phyloP scores from a whole-genome alignment of 306 rosid genomes.

The Cajanus cajan region DNA sequence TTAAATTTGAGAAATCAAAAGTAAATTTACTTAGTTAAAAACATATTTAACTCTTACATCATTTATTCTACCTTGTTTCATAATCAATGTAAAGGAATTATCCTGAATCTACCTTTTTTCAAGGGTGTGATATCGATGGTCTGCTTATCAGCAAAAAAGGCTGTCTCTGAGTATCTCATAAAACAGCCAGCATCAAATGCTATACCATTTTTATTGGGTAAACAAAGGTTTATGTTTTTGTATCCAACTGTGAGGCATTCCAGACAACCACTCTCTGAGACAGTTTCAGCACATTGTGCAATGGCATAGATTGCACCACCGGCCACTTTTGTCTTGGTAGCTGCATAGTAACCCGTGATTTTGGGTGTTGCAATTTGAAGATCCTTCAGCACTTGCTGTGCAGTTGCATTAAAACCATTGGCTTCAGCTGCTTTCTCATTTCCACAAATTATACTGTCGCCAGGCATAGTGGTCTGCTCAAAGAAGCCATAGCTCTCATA shows the following conservation, averaged over 20 bases:
- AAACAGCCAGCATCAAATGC: conserved; percentile 67
- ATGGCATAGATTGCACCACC: conserved; percentile 51
- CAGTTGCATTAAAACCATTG: conserved; percentile 1
- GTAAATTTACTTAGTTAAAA: no score
- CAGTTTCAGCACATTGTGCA: conserved; percentile 57
- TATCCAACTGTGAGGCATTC: conserved; percentile 39
- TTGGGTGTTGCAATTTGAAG: conserved; percentile 41
- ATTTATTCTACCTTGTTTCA: neutral
- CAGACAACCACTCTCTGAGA: conserved; percentile 35
- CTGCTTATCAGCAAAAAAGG: conserved; percentile 58
- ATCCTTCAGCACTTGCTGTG: conserved; percentile 19
- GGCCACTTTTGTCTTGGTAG: conserved; percentile 34
- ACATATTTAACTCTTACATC: neutral
- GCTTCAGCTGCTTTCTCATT: conserved; percentile 20
- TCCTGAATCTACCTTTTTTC: conserved; percentile 23
- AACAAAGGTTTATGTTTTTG: conserved; percentile 35
- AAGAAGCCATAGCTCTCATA: conserved; percentile 40
- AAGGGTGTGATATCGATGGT: conserved; percentile 44
- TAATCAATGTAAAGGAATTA: neutral
- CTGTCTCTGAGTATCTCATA: conserved; percentile 55
- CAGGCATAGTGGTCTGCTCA: conserved; percentile 34
- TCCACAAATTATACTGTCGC: conserved; percentile 38
- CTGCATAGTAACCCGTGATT: conserved; percentile 43
- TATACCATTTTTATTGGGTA: conserved; percentile 49
- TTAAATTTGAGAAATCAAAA: no score